Evolutionary conservation across 2,329 filamentous ascomycete species (phyloP).

Genomic region (Ophiostoma sp.): DNA sequence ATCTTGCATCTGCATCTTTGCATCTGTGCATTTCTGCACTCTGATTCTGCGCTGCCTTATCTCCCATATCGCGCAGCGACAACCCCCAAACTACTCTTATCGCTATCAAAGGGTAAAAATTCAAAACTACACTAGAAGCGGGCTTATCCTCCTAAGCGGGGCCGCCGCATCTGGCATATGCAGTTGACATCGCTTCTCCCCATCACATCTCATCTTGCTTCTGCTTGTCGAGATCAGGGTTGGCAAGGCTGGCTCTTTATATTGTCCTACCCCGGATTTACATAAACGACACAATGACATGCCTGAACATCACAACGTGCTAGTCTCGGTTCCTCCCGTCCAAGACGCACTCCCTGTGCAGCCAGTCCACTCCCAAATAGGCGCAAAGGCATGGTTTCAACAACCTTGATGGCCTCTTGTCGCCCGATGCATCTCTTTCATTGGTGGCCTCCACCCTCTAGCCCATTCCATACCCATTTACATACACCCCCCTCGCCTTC

Average conservation of each 20-base stretch:
- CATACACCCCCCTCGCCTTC: not conserved
- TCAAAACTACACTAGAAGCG: constrained; percentile 24
- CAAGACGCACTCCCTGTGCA: constrained; percentile 13
- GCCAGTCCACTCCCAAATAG: not conserved
- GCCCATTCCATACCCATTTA: constrained; percentile 20
- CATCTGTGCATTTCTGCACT: not conserved
- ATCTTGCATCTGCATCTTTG: not conserved
- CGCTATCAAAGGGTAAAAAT: constrained; percentile 21
- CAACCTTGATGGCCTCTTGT: constrained; percentile 27
- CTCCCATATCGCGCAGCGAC: not conserved
- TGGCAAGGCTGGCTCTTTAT: constrained; percentile 4
- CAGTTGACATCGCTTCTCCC: constrained; percentile 16
- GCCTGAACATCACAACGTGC: not conserved
- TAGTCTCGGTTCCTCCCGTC: constrained; percentile 26
- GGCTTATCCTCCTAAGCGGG: constrained; percentile 21
- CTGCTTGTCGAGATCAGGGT: constrained; percentile 14
- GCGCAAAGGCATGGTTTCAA: not conserved
- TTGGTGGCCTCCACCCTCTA: constrained; percentile 4
- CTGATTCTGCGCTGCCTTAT: constrained; percentile 7
- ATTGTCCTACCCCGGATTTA: constrained; percentile 3
- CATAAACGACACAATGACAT: constrained; percentile 9
- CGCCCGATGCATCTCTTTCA: not conserved
- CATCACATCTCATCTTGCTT: constrained; percentile 25
- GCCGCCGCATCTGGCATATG: constrained; percentile 16
- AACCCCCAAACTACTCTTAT: constrained; percentile 11